These are phyloP conservation scores for Trypethelium eluteriae DNA, from an alignment of 495 filamentous ascomycete genomes.

Conservation along the genomic window DNA sequence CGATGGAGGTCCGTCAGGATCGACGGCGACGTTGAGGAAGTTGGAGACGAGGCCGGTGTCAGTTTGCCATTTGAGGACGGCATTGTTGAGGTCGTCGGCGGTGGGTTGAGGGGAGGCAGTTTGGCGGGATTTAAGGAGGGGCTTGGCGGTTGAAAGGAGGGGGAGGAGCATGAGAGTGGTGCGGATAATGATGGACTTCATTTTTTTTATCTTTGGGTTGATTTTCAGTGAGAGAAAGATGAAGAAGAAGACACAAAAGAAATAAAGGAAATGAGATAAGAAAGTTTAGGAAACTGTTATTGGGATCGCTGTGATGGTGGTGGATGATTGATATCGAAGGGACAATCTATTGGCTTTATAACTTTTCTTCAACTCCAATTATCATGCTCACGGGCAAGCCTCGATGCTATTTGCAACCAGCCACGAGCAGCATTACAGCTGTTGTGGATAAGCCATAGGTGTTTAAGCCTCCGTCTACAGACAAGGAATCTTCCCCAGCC, in stretches of 20 bases:
- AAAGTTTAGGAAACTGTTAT: background rate
- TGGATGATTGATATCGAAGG: background rate
- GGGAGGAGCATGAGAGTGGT: background rate
- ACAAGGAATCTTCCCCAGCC: no score
- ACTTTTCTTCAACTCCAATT: background rate
- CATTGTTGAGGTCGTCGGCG: background rate
- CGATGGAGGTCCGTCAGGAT: background rate
- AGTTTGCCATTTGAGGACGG: background rate
- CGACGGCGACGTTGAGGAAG: conserved; percentile 8
- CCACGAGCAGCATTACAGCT: no score
- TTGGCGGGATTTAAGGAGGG: background rate
- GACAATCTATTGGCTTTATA: background rate
- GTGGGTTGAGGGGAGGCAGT: background rate
- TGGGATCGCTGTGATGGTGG: background rate
- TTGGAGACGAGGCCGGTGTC: conserved; percentile 1
- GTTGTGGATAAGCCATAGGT: no score
- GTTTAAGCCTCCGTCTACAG: no score
- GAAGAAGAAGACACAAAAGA: background rate
- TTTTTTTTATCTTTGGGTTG: background rate
- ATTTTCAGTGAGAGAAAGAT: background rate
- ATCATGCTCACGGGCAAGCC: no score
- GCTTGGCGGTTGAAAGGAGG: background rate
- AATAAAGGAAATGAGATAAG: background rate
- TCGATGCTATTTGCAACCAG: no score
- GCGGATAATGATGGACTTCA: background rate